phyloP scores from a whole-genome alignment of 1,139 yeast species.

The Kodamaea alishanica region DNA sequence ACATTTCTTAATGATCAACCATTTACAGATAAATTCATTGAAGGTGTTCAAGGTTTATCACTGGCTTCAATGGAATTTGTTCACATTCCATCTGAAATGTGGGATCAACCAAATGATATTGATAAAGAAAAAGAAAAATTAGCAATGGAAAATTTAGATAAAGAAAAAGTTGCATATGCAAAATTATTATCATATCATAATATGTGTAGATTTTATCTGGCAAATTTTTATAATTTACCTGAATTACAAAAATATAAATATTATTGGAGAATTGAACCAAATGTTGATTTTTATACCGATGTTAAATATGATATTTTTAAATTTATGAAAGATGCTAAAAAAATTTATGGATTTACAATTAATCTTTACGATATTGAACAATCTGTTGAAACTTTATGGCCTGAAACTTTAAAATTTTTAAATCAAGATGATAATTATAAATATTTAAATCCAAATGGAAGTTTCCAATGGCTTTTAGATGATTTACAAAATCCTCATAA shows the following conservation, averaged over 20 bases:
- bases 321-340: slow-evolving; percentile 61
- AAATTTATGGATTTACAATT: slow-evolving; percentile 68
- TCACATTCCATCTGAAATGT: slow-evolving; percentile 47
- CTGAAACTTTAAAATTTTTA: slow-evolving; percentile 59
- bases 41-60: slow-evolving; percentile 35
- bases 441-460: slow-evolving; percentile 54
- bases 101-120: slow-evolving; percentile 64
- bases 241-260: slow-evolving; percentile 51
- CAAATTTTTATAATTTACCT: slow-evolving; percentile 60
- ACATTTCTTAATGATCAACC: slow-evolving; percentile 72
- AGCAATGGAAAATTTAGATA: slow-evolving; percentile 37
- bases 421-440: slow-evolving; percentile 56
- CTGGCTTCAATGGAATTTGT: slow-evolving; percentile 59
- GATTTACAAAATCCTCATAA: slow-evolving; percentile 58
- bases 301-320: slow-evolving; percentile 74
- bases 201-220: slow-evolving; percentile 75
- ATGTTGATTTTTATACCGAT: slow-evolving; percentile 61
- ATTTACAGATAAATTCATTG: slow-evolving; percentile 56
- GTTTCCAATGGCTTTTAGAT: slow-evolving; percentile 72
- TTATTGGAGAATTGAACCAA: slow-evolving; percentile 85
- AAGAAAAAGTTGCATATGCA: slow-evolving; percentile 61
- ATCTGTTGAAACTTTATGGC: slow-evolving; percentile 63
- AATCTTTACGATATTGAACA: slow-evolving; percentile 66
- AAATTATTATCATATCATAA: slow-evolving; percentile 63
- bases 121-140: slow-evolving; percentile 40